These are phyloP conservation scores for Gymnopilus junonius DNA, from an alignment of 768 basidiomycete genomes.

Conservation along the genomic window DNA sequence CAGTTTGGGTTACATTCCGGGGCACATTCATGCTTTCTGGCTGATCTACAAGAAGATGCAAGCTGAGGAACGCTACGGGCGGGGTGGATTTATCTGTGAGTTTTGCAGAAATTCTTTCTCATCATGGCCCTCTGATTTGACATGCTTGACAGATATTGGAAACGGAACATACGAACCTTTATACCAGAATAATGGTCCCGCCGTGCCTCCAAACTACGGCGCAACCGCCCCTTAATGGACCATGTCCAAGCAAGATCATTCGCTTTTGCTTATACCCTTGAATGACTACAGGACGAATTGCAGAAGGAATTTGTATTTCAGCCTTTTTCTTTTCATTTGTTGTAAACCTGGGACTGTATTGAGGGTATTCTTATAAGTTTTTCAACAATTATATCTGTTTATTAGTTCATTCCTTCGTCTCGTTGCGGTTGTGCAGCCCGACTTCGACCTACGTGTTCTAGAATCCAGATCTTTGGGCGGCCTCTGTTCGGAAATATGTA, in stretches of 20 bases:
- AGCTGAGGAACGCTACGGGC: conserved; percentile 82
- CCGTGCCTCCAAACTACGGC: conserved; percentile 46
- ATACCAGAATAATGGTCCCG: conserved; percentile 32
- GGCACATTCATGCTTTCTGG: conserved; percentile 83
- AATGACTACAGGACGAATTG: too few relatives aligned
- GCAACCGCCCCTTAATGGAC: conserved; percentile 31
- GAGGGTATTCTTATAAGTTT: neutral
- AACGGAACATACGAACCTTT: conserved; percentile 47
- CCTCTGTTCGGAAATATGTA: too few relatives aligned
- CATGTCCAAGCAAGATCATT: neutral
- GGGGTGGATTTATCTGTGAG: conserved; percentile 78
- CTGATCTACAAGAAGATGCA: conserved; percentile 90
- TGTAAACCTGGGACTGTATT: neutral
- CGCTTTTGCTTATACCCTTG: neutral
- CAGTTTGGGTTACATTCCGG: conserved; percentile 81
- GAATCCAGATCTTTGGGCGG: too few relatives aligned
- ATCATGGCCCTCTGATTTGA: neutral
- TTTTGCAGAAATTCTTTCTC: conserved; percentile 14
- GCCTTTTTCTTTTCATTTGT: neutral
- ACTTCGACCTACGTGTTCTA: too few relatives aligned
- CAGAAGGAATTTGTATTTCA: neutral
- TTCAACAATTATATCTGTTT: neutral
- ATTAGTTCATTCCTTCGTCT: too few relatives aligned
- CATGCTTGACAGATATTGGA: conserved; percentile 37
- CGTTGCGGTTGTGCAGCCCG: too few relatives aligned